phyloP scores from a whole-genome alignment of 164 flowering plant genomes.

The Umbilicus rupestris region DNA sequence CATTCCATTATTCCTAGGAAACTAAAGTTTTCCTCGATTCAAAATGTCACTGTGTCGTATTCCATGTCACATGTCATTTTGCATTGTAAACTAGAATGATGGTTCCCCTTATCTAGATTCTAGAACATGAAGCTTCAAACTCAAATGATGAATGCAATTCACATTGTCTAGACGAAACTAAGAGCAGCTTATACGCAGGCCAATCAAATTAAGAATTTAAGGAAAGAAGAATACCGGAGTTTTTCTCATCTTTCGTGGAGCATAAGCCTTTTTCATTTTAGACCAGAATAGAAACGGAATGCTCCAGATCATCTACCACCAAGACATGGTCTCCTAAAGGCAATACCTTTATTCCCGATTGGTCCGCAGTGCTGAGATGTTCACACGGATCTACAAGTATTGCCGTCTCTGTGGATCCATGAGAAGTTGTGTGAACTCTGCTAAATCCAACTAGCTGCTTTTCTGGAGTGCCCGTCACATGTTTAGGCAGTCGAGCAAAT shows the following conservation, averaged over 20 bases:
- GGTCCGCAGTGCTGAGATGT: slow-evolving; percentile 56
- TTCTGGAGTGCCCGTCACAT: slow-evolving; percentile 39
- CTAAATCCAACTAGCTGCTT: slow-evolving; percentile 68
- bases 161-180: not conserved
- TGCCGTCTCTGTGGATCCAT: slow-evolving; percentile 29
- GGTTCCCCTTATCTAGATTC: not conserved
- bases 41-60: not conserved
- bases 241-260: not conserved
- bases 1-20: not conserved
- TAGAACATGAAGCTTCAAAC: not conserved
- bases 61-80: no score
- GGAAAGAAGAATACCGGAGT: not conserved
- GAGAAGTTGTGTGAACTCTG: slow-evolving; percentile 35
- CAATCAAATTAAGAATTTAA: not conserved
- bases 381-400: slow-evolving; percentile 66
- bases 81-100: no score
- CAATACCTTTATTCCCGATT: slow-evolving; percentile 45
- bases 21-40: not conserved
- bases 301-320: slow-evolving; percentile 36
- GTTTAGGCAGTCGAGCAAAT: slow-evolving; percentile 30
- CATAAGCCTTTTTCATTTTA: not conserved
- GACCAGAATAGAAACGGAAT: slow-evolving; percentile 28
- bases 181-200: not conserved
- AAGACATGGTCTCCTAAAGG: slow-evolving; percentile 53
- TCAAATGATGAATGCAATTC: not conserved